Percentiles rank a stretch among this genome's conserved stretches.
Conservation (phyloP, 2,329 filamentous ascomycete genomes). For the Ramularia endophylla region DNA sequence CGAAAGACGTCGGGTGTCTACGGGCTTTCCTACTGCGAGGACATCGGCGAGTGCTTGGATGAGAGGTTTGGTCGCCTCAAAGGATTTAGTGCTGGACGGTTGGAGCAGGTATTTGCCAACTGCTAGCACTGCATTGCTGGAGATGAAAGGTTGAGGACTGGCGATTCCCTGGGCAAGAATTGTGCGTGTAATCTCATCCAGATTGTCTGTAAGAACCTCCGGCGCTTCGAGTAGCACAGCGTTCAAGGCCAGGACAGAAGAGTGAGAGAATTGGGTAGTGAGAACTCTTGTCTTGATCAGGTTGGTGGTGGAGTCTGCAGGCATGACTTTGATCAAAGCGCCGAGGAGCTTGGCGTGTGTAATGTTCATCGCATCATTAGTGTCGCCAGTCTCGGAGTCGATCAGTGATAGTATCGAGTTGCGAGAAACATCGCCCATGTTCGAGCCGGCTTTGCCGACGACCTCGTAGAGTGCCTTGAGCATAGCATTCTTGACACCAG, state of each 20-base stretch:
- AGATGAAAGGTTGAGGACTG: constrained; percentile 59
- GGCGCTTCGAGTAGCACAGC: constrained; percentile 79
- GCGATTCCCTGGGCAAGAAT: constrained; percentile 73
- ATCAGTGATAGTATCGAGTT: constrained; percentile 82
- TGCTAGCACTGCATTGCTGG: constrained; percentile 82
- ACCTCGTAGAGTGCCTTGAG: constrained; percentile 95
- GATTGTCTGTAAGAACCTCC: constrained; percentile 59
- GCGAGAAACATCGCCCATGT: constrained; percentile 89
- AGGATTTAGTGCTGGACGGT: constrained; percentile 58
- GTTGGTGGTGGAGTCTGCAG: constrained; percentile 58
- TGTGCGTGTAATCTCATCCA: constrained; percentile 69
- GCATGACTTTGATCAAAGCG: constrained; percentile 80
- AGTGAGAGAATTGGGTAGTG: constrained; percentile 65
- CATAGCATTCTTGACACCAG: constrained; percentile 91
- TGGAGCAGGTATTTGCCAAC: constrained; percentile 84
- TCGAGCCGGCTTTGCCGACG: constrained; percentile 85
- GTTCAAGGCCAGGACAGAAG: constrained; percentile 82
- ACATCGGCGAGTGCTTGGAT: constrained; percentile 71
- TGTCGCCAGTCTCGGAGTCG: constrained; percentile 72
- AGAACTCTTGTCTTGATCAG: constrained; percentile 71
- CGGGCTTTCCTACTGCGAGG: constrained; percentile 70
- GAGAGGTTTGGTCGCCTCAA: constrained; percentile 70
- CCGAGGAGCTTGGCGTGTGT: constrained; percentile 88
- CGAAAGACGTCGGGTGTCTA: constrained; percentile 77
- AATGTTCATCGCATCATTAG: constrained; percentile 67